Evolutionary conservation across 2,329 filamentous ascomycete species (phyloP), one percentile per base, ranked within the genome.

Genomic region (Teratosphaeria zuluensis): DNA sequence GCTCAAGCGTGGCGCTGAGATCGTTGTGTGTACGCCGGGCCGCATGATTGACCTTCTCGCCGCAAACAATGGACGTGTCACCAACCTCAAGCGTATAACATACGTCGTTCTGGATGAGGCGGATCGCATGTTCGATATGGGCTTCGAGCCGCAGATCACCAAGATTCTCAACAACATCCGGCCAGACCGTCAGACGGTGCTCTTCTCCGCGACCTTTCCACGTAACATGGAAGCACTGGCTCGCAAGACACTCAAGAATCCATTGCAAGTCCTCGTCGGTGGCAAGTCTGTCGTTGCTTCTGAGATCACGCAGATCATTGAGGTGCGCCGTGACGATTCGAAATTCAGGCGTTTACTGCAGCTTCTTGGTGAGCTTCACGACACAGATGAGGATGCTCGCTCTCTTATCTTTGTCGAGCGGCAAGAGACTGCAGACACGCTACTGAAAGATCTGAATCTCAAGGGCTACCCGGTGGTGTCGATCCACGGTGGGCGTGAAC

Each of bases 51-150:
- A 99, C 78, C 82, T 99, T 19, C 79, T 99, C 33, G 90, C 91
- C 48, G 91, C 92, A 56, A 99, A 97, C 70, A 87, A 89, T 64
- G 92, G 92, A n/a, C 85, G 92, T 62, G 92, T 97, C 9, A 95
- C 92, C 12, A 97, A 95, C 69, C 80, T 99, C 58, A 85, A 83
- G 65, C 84, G 94, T 63, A 90, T 96, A 12, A 94, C 90, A 0
- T 99, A 97, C 72, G 85, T 96, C 28, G 94, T 99, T 11, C 83
- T 99, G 46, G 94, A 99, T 71, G 94, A 99, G 76, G 94, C 94
- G 54, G 94, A 99, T 74, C 88, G 94, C 62, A 97, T 99, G 94
- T 96, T 97, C 59, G 94, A 99, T 73, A 97, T 99, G 94, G 94
- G 94, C 14, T 99, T 99, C 70, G 92, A 96, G 75, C 92, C 94